A percentile compares a stretch with the other conserved stretches of the same genome.
Conservation (phyloP, 345 rosid species). For the Aquilaria malaccensis region DNA sequence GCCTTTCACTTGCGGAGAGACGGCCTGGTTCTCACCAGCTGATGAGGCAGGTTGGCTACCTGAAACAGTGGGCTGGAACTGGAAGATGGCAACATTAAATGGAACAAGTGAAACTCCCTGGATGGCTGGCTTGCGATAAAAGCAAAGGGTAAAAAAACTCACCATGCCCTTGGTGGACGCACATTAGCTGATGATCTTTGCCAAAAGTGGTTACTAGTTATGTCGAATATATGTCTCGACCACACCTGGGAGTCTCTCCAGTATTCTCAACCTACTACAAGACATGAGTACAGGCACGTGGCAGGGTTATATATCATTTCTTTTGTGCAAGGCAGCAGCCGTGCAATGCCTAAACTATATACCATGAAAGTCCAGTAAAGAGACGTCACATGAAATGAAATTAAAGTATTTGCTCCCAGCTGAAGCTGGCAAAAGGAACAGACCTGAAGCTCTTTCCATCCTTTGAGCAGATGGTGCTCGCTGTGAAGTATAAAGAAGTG, state of each 20-base stretch:
- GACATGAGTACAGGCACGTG: constrained; percentile 2
- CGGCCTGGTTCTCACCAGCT: constrained; percentile 62
- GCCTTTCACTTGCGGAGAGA: constrained; percentile 47
- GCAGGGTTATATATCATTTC: not conserved
- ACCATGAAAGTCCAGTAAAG: not conserved
- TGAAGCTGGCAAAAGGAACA: not conserved
- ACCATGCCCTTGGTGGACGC: constrained; percentile 52
- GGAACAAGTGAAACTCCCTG: no score
- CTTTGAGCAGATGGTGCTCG: constrained; percentile 67
- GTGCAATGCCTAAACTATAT: not conserved
- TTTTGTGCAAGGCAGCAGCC: not conserved
- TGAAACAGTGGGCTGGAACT: constrained; percentile 41
- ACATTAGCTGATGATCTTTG: constrained; percentile 41
- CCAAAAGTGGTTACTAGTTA: constrained; percentile 46
- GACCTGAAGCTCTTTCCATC: constrained; percentile 70
- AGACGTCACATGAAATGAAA: not conserved
- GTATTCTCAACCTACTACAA: constrained; percentile 68
- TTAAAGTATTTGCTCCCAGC: no score
- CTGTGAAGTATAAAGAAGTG: constrained; percentile 31
- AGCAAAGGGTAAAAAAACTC: constrained; percentile 10
- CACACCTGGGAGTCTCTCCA: constrained; percentile 73
- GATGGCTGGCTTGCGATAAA: no score
- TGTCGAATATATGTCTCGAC: constrained; percentile 73
- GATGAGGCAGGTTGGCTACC: constrained; percentile 66
- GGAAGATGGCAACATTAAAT: not conserved